phyloP scores from a whole-genome alignment of 257 asterid genomes.

The Solanum sitiens region DNA sequence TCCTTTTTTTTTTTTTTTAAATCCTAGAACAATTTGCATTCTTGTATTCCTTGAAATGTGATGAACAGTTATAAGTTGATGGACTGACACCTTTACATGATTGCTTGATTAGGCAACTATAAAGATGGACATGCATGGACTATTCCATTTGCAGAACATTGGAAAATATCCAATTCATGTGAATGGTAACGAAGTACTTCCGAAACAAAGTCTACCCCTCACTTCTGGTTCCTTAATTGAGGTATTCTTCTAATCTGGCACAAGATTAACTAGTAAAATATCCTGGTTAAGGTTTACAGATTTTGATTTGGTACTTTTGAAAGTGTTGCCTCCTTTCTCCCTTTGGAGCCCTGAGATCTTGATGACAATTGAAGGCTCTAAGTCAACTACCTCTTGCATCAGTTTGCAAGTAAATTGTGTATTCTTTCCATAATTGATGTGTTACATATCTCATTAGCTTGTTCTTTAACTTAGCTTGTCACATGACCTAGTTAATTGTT shows the following conservation, averaged over 20 bases:
- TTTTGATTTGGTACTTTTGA: not conserved
- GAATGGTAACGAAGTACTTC: conserved; percentile 2
- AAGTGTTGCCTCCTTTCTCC: not conserved
- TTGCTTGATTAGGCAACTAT: not conserved
- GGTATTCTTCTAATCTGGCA: not conserved
- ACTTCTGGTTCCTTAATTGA: conserved; percentile 5
- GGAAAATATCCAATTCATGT: not conserved
- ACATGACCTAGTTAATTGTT: not conserved
- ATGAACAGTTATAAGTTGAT: not conserved
- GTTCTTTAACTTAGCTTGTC: not conserved
- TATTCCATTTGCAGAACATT: conserved; percentile 1
- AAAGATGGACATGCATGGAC: not conserved
- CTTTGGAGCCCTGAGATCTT: not conserved
- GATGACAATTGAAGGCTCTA: not conserved
- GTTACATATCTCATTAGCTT: not conserved
- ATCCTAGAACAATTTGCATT: not conserved
- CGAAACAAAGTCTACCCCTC: not conserved
- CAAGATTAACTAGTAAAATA: not conserved
- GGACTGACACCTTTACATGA: not conserved
- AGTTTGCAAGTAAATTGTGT: not conserved
- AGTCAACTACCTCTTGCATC: not conserved
- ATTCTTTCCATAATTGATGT: not conserved
- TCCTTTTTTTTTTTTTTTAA: not conserved
- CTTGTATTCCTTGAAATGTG: not conserved
- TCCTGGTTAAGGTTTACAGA: not conserved